Base-by-base conservation (phyloP, 345 rosid genomes). In the Eutrema heterophyllum region DNA sequence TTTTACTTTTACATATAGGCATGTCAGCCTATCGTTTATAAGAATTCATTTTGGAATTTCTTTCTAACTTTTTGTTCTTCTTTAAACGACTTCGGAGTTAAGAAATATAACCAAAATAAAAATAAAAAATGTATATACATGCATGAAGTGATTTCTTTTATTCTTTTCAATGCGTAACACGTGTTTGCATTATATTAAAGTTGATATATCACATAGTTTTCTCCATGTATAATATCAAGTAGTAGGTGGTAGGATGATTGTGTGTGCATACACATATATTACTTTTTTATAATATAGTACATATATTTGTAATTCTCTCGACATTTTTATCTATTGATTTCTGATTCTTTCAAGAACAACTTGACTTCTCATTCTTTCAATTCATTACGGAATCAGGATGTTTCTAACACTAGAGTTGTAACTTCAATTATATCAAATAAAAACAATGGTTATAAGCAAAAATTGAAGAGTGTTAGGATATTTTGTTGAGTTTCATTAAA, bases 141-240 rank as follows among this genome's bases (percentile, higher is more conserved):
- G 27, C 54, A 75, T 24, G 63, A 51, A 49, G 30, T 56, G 64
- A 15, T 33, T 27, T 63, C 14, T 51, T 35, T 65, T 62, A 52
- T 61, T 35, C 35, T 38, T 41, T 62, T 62, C 44, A 76, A 54
- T 76, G 79, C 79, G 79, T 76, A 62, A 69, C 79, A 76, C 75
- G 75, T 76, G 79, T 76, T 53, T 54, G 63, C 79, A 63, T 69
- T 52, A 76, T 69, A 76, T 63, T 70, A 54, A 76, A 76, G 75
- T 76, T 76, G 79, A 24, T 63, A 45, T 63, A 70, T 62, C 67
- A 69, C 71, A 76, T 63, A 53, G 44, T 76, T 69, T 75, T 69
- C 39, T 69, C 73, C 45, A 44, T 69, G 70, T 69, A 69, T 76
- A 69, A 61, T 51, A 69, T 76, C 65, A 69, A 76, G 79, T 63